These are phyloP conservation scores for Xylaria grammica DNA, from an alignment of 495 filamentous ascomycete genomes.

Conservation along the genomic window DNA sequence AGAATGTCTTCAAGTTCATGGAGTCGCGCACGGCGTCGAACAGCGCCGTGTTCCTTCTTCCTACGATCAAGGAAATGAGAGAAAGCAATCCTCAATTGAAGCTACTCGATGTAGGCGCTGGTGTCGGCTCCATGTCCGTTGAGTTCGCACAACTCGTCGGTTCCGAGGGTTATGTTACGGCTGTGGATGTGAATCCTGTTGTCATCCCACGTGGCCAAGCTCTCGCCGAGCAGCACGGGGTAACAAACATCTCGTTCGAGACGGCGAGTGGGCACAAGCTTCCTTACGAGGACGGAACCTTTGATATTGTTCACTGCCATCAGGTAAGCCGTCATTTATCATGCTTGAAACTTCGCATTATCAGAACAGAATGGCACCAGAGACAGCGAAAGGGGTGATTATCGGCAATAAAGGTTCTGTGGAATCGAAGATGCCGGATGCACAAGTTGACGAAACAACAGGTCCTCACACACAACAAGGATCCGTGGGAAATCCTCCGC, in stretches of 20 bases:
- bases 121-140: conserved; percentile 46
- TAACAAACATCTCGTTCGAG: conserved; percentile 46
- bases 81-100: conserved; percentile 33
- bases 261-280: conserved; percentile 43
- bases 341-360: conserved; percentile 22
- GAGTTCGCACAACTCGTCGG: conserved; percentile 41
- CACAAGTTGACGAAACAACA: neutral
- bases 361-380: neutral
- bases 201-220: conserved; percentile 43
- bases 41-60: conserved; percentile 43
- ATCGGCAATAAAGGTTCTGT: neutral
- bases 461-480: conserved; percentile 46
- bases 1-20: conserved; percentile 16
- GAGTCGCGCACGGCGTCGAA: conserved; percentile 44
- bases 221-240: conserved; percentile 18
- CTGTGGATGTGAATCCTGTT: conserved; percentile 44
- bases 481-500: conserved; percentile 41
- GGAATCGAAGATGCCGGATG: too few relatives aligned
- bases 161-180: conserved; percentile 46
- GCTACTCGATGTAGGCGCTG: conserved; percentile 47
- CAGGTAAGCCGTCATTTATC: conserved; percentile 3
- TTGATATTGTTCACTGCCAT: conserved; percentile 49
- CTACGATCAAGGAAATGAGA: conserved; percentile 34
- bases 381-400: neutral
- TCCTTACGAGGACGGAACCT: conserved; percentile 46